Conservation (phyloP, 148 eudicot species). For the Vaccinium myrtillus region DNA sequence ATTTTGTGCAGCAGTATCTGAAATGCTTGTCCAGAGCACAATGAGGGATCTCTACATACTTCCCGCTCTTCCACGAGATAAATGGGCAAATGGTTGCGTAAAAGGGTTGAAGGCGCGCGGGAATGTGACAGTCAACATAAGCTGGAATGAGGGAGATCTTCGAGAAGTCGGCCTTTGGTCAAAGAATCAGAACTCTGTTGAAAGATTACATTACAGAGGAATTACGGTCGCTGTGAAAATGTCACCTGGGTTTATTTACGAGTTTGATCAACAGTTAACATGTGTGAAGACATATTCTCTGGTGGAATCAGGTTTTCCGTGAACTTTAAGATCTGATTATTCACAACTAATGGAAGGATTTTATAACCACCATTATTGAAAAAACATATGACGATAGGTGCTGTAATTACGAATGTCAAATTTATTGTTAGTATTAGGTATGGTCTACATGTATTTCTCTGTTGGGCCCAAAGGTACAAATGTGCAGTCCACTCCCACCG, state of each 20-base stretch:
- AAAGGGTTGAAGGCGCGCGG: slow-evolving; percentile 84
- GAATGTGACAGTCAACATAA: slow-evolving; percentile 59
- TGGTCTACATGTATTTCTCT: too few relatives aligned
- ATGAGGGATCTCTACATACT: slow-evolving; percentile 66
- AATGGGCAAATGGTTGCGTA: slow-evolving; percentile 71
- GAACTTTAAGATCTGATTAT: neutral
- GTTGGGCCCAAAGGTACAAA: too few relatives aligned
- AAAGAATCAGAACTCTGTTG: slow-evolving; percentile 25
- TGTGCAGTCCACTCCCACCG: too few relatives aligned
- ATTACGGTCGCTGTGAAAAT: slow-evolving; percentile 32
- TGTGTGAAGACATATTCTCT: slow-evolving; percentile 40
- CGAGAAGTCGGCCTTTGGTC: slow-evolving; percentile 65
- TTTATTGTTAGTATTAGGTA: too few relatives aligned
- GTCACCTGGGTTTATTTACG: slow-evolving; percentile 43
- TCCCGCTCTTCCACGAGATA: slow-evolving; percentile 74
- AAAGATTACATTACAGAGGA: slow-evolving; percentile 57
- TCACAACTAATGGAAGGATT: too few relatives aligned
- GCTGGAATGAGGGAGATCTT: slow-evolving; percentile 74
- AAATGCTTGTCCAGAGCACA: slow-evolving; percentile 90
- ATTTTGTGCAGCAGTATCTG: slow-evolving; percentile 73
- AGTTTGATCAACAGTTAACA: slow-evolving; percentile 42
- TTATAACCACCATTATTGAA: too few relatives aligned
- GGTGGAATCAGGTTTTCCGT: slow-evolving; percentile 8
- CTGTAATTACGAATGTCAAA: too few relatives aligned
- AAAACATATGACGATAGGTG: too few relatives aligned